phyloP scores from a whole-genome alignment of 176 grass and related monocot species.

The Ampelocalamus luodianensis region DNA sequence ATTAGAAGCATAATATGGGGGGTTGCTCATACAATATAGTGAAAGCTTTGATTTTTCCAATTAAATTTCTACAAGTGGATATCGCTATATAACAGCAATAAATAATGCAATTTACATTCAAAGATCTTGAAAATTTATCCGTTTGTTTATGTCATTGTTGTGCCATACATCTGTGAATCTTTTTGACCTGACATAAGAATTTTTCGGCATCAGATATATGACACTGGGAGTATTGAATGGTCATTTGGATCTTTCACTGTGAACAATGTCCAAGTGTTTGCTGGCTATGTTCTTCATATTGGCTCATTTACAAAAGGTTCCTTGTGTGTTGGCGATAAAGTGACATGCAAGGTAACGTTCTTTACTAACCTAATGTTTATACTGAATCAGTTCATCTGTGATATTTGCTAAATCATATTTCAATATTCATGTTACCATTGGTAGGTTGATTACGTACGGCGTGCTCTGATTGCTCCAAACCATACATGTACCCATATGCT shows the following conservation, averaged over 20 bases:
- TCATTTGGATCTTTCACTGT: constrained; percentile 85
- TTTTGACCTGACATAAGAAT: constrained; percentile 11
- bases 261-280: constrained; percentile 84
- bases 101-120: background rate
- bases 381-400: background rate
- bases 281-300: constrained; percentile 88
- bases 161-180: background rate
- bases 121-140: background rate
- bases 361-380: constrained; percentile 12
- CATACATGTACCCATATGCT: constrained; percentile 99
- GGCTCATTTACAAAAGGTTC: constrained; percentile 62
- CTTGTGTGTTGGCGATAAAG: constrained; percentile 71
- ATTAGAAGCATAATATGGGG: background rate
- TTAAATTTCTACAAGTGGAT: background rate
- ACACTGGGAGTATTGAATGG: constrained; percentile 85
- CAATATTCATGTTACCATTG: constrained; percentile 40
- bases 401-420: constrained; percentile 25
- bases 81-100: background rate
- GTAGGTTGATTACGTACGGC: constrained; percentile 87
- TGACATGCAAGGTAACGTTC: constrained; percentile 73
- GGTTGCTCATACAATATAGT: background rate
- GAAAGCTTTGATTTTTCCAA: background rate
- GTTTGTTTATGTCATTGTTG: constrained; percentile 16
- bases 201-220: constrained; percentile 72
- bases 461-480: constrained; percentile 86